Conservation (phyloP, 2,329 filamentous ascomycete species). For the Amylocarpus encephaloides region DNA sequence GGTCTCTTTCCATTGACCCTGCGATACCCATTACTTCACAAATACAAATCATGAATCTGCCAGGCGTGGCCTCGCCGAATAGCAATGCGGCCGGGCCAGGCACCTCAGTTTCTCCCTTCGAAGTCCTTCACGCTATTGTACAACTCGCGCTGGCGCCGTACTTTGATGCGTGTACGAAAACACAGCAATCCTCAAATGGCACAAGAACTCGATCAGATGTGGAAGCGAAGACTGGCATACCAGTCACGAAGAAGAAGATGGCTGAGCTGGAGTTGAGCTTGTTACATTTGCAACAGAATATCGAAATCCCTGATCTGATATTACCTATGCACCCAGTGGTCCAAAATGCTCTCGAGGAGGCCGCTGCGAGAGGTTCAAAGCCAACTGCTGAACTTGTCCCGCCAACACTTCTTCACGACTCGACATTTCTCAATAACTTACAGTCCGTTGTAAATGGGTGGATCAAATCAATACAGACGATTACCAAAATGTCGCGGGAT, state of each 20-base stretch:
- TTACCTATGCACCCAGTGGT: constrained; percentile 85
- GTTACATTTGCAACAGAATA: constrained; percentile 90
- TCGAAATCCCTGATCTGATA: constrained; percentile 90
- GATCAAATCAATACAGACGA: constrained; percentile 97
- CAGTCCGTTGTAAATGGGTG: constrained; percentile 93
- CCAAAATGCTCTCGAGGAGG: constrained; percentile 75
- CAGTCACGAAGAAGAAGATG: constrained; percentile 94
- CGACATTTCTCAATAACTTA: constrained; percentile 84
- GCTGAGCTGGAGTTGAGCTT: constrained; percentile 89
- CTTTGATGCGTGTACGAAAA: constrained; percentile 93
- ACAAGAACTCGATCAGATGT: constrained; percentile 71
- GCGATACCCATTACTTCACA: constrained; percentile 76
- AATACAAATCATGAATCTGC: constrained; percentile 88
- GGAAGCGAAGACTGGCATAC: constrained; percentile 89
- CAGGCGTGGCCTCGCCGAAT: constrained; percentile 63
- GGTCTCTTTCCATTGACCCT: constrained; percentile 80
- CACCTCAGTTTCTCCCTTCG: constrained; percentile 74
- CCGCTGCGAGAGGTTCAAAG: constrained; percentile 57
- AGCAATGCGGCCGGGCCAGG: constrained; percentile 63
- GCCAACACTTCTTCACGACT: constrained; percentile 71
- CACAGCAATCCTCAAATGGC: constrained; percentile 60
- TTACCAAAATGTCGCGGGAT: constrained; percentile 90
- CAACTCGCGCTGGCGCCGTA: constrained; percentile 90
- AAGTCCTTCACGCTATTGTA: constrained; percentile 85
- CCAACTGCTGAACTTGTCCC: constrained; percentile 76